These are phyloP conservation scores for Camelina hispida DNA, from an alignment of 345 rosid genomes.

Conservation along the genomic window DNA sequence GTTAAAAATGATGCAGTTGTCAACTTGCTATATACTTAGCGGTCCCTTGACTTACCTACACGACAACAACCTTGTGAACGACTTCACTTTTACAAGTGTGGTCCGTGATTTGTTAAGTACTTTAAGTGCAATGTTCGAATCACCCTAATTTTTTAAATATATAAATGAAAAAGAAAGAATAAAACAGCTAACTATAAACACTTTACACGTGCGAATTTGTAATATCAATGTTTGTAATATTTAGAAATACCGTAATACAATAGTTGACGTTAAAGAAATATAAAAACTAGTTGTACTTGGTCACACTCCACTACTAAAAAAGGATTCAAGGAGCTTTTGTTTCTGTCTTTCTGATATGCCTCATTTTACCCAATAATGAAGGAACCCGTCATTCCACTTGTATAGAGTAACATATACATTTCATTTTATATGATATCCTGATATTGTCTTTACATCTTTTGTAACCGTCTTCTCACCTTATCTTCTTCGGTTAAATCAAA, in stretches of 20 bases:
- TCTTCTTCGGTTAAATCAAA: conserved; percentile 6
- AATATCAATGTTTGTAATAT: too few relatives aligned
- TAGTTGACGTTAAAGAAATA: background rate
- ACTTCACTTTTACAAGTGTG: background rate
- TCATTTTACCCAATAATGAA: background rate
- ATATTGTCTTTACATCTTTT: background rate
- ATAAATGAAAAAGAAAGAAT: too few relatives aligned
- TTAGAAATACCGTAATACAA: too few relatives aligned
- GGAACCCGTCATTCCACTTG: background rate
- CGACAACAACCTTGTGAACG: background rate
- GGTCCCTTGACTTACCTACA: background rate
- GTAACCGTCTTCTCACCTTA: background rate
- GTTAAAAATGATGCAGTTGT: background rate
- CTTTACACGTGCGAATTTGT: background rate
- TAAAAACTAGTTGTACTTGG: background rate
- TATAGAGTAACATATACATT: background rate
- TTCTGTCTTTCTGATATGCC: background rate
- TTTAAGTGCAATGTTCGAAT: too few relatives aligned
- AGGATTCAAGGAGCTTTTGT: background rate
- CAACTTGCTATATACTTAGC: background rate
- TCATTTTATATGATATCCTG: background rate
- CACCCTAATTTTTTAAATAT: background rate
- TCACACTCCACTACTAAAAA: too few relatives aligned
- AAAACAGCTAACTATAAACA: background rate
- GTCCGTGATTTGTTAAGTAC: background rate